phyloP scores from a whole-genome alignment of 805 yeast species.

The Starmerella scarabaei region DNA sequence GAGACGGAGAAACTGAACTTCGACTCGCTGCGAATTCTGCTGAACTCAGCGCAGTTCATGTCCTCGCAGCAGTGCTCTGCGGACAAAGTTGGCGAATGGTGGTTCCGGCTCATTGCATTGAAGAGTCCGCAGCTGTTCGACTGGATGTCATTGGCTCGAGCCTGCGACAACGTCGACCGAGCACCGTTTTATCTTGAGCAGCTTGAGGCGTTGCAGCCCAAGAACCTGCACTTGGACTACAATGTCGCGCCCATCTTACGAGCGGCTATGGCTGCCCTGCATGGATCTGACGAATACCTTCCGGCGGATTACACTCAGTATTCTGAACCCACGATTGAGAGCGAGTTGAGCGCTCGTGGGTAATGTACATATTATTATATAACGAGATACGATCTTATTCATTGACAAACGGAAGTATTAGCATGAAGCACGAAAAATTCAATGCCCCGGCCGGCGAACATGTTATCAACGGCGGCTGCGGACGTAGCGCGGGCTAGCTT shows the following conservation, averaged over 20 bases:
- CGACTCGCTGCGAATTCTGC: conserved; percentile 18
- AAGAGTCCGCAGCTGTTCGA: conserved; percentile 17
- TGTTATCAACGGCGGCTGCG: too few relatives aligned
- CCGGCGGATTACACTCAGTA: too few relatives aligned
- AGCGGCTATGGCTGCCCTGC: neutral
- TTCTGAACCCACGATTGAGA: conserved; percentile 1
- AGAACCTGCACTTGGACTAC: neutral
- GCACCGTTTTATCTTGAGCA: conserved; percentile 8
- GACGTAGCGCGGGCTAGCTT: neutral
- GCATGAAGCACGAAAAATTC: too few relatives aligned
- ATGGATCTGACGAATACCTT: neutral
- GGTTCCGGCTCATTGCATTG: conserved; percentile 10
- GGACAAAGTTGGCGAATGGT: conserved; percentile 11
- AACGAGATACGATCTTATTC: too few relatives aligned
- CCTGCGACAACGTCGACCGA: conserved; percentile 17
- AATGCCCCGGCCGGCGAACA: too few relatives aligned
- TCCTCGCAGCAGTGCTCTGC: conserved; percentile 3
- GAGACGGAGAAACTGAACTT: conserved; percentile 2
- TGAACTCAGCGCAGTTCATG: conserved; percentile 13
- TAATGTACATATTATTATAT: too few relatives aligned
- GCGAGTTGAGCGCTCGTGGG: conserved; percentile 7
- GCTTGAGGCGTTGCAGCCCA: neutral
- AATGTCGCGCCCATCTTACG: conserved; percentile 1
- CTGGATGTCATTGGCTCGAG: conserved; percentile 19
- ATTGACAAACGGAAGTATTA: too few relatives aligned